phyloP scores from a whole-genome alignment of 805 yeast species.

The Candida krabiensis region DNA sequence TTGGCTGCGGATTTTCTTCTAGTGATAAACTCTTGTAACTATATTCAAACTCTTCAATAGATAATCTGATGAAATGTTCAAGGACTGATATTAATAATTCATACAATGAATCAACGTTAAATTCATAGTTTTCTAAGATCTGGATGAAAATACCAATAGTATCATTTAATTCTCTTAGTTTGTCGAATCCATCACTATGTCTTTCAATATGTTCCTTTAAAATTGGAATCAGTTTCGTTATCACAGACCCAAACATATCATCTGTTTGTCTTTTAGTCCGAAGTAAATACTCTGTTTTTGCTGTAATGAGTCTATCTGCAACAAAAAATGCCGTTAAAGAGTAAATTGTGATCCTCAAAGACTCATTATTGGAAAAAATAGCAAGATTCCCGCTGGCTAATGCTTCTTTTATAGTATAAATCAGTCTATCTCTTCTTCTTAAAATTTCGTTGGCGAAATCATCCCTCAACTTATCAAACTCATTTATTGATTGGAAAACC shows the following conservation, averaged over 20 bases:
- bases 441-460: conserved; percentile 72
- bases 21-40: conserved; percentile 64
- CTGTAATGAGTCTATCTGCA: conserved; percentile 67
- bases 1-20: conserved; percentile 88
- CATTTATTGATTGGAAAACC: conserved; percentile 75
- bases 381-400: conserved; percentile 30
- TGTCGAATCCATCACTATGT: conserved; percentile 41
- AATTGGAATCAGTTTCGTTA: conserved; percentile 58
- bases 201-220: conserved; percentile 47
- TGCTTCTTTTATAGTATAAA: conserved; percentile 57
- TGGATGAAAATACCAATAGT: conserved; percentile 70
- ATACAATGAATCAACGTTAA: conserved; percentile 59
- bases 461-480: conserved; percentile 55
- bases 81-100: conserved; percentile 60
- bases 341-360: conserved; percentile 55
- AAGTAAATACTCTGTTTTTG: conserved; percentile 62
- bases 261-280: conserved; percentile 60
- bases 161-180: conserved; percentile 55
- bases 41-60: conserved; percentile 53
- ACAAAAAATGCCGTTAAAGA: conserved; percentile 75
- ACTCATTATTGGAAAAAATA: conserved; percentile 37
- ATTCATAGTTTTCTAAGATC: conserved; percentile 71
- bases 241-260: conserved; percentile 76
- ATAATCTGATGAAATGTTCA: conserved; percentile 56
- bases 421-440: conserved; percentile 65